phyloP scores from a whole-genome alignment of 169 alveolate species.

The Plasmodium berghei region DNA sequence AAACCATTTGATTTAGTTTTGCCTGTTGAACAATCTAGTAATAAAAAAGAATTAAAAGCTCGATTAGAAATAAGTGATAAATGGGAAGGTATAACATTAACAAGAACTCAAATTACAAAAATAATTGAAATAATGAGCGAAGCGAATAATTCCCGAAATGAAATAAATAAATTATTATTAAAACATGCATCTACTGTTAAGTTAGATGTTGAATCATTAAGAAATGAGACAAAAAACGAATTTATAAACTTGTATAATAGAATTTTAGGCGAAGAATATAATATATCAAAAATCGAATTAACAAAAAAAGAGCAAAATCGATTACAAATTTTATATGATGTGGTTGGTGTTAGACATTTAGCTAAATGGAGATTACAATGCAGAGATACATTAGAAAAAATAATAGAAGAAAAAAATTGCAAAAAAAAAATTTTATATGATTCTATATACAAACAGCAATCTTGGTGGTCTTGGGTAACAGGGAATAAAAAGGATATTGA shows the following conservation, averaged over 20 bases:
- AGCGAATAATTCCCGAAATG: constrained; percentile 78
- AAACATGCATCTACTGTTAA: constrained; percentile 84
- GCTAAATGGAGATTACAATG: constrained; percentile 89
- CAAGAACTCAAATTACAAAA: constrained; percentile 82
- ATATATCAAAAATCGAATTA: constrained; percentile 69
- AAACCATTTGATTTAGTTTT: constrained; percentile 78
- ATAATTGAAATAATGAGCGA: constrained; percentile 84
- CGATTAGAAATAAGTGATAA: constrained; percentile 80
- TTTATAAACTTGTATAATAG: constrained; percentile 85
- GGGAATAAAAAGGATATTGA: constrained; percentile 78
- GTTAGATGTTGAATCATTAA: constrained; percentile 85
- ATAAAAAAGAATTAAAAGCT: constrained; percentile 81
- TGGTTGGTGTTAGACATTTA: constrained; percentile 88
- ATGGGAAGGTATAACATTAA: constrained; percentile 83
- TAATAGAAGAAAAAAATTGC: constrained; percentile 79
- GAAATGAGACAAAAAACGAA: constrained; percentile 84
- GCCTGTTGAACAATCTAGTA: constrained; percentile 76
- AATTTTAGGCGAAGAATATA: constrained; percentile 71
- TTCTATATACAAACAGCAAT: constrained; percentile 78
- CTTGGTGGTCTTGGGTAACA: constrained; percentile 86
- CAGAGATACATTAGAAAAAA: constrained; percentile 73
- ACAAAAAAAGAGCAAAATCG: constrained; percentile 78
- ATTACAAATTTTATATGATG: constrained; percentile 83
- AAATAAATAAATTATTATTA: constrained; percentile 82
- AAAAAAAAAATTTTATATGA: constrained; percentile 79